Evolutionary conservation across 768 basidiomycete species (phyloP), one percentile per base, ranked within the genome.

Genomic region (Paxillus rubicundulus): DNA sequence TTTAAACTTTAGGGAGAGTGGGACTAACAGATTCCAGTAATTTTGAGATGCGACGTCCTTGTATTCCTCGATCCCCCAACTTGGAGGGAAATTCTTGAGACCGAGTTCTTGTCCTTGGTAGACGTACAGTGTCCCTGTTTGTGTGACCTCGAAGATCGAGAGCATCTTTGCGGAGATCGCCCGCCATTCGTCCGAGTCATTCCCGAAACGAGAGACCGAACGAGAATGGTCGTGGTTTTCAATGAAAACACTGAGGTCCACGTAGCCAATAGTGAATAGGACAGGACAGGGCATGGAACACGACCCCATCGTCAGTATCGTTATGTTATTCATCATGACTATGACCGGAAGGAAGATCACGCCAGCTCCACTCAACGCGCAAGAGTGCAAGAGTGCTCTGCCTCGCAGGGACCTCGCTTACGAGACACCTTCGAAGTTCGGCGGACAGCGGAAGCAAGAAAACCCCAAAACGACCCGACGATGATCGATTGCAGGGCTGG

Each of bases 31-130:
- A 2, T 76, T 70, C 74, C 79, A 86, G 58, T 77, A 82, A 59
- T 84, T 85, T 56, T 77, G 74, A 4, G 81, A 74, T 33, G 82
- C 82, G 37, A 85, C 77, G 48, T 88, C 88, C 61, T 84, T 84
- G 67, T 88, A 90, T 60, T 87, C 85, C 50, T 87, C 83, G 20
- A 87, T 74, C 1, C 78, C 80, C 87, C 87, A 90, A 14, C 68
- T 61, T 44, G 73, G 62, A 16, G 84, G 82, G 55, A 85, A 81
- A 51, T 85, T 85, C 65, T 75, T 80, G 65, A 86, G 69, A 0
- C 82, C 87, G 0, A 90, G 75, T 61, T 90, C 89, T 64, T 89
- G 76, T 6, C 87, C 88, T 70, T 90, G 86, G 63, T 84, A 90
- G 10, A 91, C 72, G 63, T 83, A 90, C 54, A 84, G 68, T 17